These are phyloP conservation scores for Tylopilus intermedius DNA, from an alignment of 768 basidiomycete genomes.

Conservation along the genomic window DNA sequence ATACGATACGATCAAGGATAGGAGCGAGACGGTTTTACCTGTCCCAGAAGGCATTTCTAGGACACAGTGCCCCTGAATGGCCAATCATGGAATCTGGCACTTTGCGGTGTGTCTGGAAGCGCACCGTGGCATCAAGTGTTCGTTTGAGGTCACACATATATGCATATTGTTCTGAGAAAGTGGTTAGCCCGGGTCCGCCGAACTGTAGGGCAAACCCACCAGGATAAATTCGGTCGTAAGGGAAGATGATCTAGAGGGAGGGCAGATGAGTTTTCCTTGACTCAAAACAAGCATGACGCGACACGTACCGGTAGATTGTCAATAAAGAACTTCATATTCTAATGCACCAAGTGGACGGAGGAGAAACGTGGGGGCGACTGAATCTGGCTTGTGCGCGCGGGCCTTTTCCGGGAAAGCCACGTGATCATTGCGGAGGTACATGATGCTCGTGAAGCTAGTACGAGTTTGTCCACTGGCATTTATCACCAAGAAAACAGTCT, in stretches of 20 bases:
- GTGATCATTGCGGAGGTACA: constrained; percentile 6
- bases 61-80: constrained; percentile 89
- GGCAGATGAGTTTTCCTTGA: background rate
- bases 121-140: constrained; percentile 89
- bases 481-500: background rate
- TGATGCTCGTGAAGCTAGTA: too few species aligned
- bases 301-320: constrained; percentile 70
- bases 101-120: constrained; percentile 10
- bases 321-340: constrained; percentile 73
- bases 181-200: constrained; percentile 6
- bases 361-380: background rate
- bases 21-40: constrained; percentile 94
- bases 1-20: constrained; percentile 95
- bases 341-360: background rate
- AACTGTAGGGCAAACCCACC: constrained; percentile 43
- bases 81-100: background rate
- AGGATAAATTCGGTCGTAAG: constrained; percentile 94
- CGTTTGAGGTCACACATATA: constrained; percentile 99
- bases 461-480: background rate
- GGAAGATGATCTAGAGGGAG: constrained; percentile 68
- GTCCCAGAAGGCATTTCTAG: constrained; percentile 99
- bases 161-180: constrained; percentile 83
- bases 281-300: background rate
- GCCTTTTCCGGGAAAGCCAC: constrained; percentile 2
- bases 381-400: background rate